A percentile compares a stretch with the other conserved stretches of the same genome.
phyloP scores from a whole-genome alignment of 2,329 filamentous ascomycete genomes.

The Delphinella strobiligena region DNA sequence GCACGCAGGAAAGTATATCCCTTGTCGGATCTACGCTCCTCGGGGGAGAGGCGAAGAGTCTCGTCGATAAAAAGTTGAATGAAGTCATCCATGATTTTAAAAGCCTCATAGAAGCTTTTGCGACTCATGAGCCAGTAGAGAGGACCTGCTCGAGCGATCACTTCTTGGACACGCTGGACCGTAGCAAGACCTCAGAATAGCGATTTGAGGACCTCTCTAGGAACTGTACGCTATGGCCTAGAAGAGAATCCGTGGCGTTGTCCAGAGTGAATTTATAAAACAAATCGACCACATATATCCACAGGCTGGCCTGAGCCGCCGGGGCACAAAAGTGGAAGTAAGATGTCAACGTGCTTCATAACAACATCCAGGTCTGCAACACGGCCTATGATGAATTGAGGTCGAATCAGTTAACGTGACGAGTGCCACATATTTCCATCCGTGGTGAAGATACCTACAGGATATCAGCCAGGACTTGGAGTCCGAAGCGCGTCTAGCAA shows the following conservation, averaged over 20 bases:
- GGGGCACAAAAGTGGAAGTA: conserved; percentile 52
- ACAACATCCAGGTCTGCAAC: conserved; percentile 72
- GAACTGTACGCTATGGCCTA: conserved; percentile 61
- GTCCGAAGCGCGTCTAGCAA: conserved; percentile 4
- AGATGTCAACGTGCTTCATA: conserved; percentile 61
- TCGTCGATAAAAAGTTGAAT: conserved; percentile 67
- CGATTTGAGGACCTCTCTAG: conserved; percentile 44
- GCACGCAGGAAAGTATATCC: conserved; percentile 80
- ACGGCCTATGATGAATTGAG: conserved; percentile 77
- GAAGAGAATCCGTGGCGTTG: conserved; percentile 73
- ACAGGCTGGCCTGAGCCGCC: conserved; percentile 35
- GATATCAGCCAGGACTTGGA: conserved; percentile 4
- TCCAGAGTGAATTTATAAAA: conserved; percentile 82
- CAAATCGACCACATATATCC: conserved; percentile 61
- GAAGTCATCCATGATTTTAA: conserved; percentile 63
- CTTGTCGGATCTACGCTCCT: conserved; percentile 61
- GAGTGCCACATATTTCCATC: conserved; percentile 70
- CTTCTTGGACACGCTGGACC: conserved; percentile 62
- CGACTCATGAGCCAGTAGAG: conserved; percentile 53
- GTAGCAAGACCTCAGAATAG: conserved; percentile 70
- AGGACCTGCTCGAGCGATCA: conserved; percentile 54
- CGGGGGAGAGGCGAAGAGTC: conserved; percentile 54
- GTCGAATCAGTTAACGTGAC: conserved; percentile 69
- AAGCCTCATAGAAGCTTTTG: conserved; percentile 47
- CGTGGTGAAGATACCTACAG: conserved; percentile 49